These are phyloP conservation scores for Lanmaoa rubissima DNA, from an alignment of 768 basidiomycete species.

Conservation along the genomic window DNA sequence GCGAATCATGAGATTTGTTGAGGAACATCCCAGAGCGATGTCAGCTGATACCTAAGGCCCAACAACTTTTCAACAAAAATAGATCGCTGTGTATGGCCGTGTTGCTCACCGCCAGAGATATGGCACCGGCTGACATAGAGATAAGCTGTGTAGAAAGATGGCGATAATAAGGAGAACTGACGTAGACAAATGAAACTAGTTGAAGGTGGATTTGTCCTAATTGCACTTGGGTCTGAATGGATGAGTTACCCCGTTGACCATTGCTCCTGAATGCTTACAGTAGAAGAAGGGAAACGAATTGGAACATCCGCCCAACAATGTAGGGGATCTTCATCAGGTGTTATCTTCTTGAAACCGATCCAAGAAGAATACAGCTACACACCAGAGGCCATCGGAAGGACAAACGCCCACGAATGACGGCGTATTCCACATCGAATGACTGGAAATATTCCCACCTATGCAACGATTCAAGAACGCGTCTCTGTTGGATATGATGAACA, in stretches of 20 bases:
- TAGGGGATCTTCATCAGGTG: slow-evolving; percentile 21
- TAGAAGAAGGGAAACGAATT: slow-evolving; percentile 16
- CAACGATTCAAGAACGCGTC: neutral
- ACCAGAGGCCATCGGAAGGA: slow-evolving; percentile 30
- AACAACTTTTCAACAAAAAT: neutral
- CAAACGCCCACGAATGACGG: slow-evolving; percentile 21
- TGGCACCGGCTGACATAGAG: slow-evolving; percentile 1
- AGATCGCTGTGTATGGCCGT: neutral
- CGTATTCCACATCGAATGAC: slow-evolving; percentile 21
- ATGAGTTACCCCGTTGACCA: neutral
- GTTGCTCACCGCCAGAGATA: slow-evolving; percentile 14
- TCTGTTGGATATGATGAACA: neutral
- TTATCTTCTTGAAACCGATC: neutral
- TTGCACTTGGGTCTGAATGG: slow-evolving; percentile 6
- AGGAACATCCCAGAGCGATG: slow-evolving; percentile 18
- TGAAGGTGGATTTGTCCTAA: neutral
- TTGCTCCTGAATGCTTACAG: slow-evolving; percentile 6
- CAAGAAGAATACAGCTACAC: neutral
- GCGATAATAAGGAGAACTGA: slow-evolving; percentile 7
- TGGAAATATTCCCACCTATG: slow-evolving; percentile 28
- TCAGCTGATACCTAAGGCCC: slow-evolving; percentile 11
- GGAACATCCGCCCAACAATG: slow-evolving; percentile 19
- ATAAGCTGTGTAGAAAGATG: neutral
- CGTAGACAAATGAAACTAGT: slow-evolving; percentile 9
- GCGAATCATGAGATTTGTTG: slow-evolving; percentile 30